Conservation (phyloP, 192 early-diverging fungal genomes). For the Kickxella alabastrina region DNA sequence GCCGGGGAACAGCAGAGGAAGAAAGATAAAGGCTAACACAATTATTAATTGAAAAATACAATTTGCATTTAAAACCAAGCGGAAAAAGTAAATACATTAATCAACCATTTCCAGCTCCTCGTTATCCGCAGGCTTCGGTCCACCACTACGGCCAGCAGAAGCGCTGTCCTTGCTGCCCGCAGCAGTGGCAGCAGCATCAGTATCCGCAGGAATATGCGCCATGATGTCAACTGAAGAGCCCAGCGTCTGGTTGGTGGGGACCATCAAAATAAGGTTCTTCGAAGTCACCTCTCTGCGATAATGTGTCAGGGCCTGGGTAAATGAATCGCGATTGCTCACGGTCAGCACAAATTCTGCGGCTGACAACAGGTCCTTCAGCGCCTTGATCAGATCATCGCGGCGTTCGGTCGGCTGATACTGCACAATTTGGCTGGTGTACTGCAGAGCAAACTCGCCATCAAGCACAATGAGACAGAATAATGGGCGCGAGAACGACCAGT, state of each 20-base stretch:
- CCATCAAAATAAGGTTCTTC: constrained; percentile 50
- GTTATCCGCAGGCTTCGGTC: constrained; percentile 1
- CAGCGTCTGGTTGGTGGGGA: constrained; percentile 47
- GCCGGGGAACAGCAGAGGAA: too few relatives aligned
- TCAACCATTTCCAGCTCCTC: constrained; percentile 41
- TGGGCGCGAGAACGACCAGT: constrained; percentile 81
- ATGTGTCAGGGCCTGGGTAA: constrained; percentile 41
- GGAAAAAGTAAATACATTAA: constrained; percentile 3
- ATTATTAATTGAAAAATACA: too few relatives aligned
- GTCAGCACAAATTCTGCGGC: constrained; percentile 32
- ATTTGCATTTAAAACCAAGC: not conserved
- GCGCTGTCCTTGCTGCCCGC: too few relatives aligned
- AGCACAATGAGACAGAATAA: constrained; percentile 75
- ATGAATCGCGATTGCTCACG: constrained; percentile 34
- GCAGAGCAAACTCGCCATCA: constrained; percentile 58
- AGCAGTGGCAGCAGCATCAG: too few relatives aligned
- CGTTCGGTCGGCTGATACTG: constrained; percentile 50
- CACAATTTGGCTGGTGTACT: constrained; percentile 40
- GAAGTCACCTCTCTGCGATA: constrained; percentile 37
- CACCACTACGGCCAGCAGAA: too few relatives aligned
- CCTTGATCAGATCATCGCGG: constrained; percentile 37
- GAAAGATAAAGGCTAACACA: too few relatives aligned
- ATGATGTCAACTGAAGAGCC: constrained; percentile 41
- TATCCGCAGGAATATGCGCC: not conserved
- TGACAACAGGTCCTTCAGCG: constrained; percentile 38